A percentile compares a stretch with the other conserved stretches of the same genome.
Evolutionary conservation across 805 yeast species (phyloP).

Genomic region (Kazachstania bromeliacearum): DNA sequence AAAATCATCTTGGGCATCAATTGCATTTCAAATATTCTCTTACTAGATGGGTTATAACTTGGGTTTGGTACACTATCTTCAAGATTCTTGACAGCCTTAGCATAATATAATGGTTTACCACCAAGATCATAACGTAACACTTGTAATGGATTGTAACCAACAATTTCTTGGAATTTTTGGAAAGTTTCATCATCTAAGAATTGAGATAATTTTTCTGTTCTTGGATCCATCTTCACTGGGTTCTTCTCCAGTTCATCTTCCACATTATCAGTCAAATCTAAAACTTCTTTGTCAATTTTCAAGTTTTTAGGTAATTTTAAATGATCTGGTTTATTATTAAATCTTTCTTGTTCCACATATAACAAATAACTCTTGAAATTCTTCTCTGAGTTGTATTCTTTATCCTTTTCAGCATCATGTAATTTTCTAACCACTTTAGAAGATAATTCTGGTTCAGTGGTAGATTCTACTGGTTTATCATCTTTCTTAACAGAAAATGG

Average conservation of each 20-base stretch:
- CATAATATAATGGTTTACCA: constrained; percentile 69
- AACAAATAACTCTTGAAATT: constrained; percentile 57
- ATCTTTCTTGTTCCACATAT: constrained; percentile 62
- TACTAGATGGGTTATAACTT: constrained; percentile 48
- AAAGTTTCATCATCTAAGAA: constrained; percentile 69
- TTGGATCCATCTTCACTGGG: constrained; percentile 30
- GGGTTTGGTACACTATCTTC: constrained; percentile 45
- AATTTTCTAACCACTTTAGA: constrained; percentile 29
- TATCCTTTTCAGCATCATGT: constrained; percentile 22
- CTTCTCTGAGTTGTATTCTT: constrained; percentile 12
- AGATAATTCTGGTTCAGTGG: constrained; percentile 14
- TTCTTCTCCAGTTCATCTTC: constrained; percentile 23
- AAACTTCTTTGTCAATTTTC: constrained; percentile 42
- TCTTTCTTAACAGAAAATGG: constrained; percentile 13
- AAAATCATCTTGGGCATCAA: constrained; percentile 89
- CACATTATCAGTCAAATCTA: constrained; percentile 35
- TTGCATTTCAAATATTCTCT: constrained; percentile 72
- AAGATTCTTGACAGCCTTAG: constrained; percentile 30
- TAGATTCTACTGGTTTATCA: not conserved
- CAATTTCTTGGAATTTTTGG: constrained; percentile 64
- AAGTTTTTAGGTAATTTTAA: constrained; percentile 40
- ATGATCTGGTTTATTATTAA: constrained; percentile 43
- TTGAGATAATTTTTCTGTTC: constrained; percentile 40
- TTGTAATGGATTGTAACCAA: constrained; percentile 78
- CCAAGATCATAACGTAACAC: constrained; percentile 76